phyloP scores from a whole-genome alignment of 495 filamentous ascomycete genomes.

The Cercophora sp. region DNA sequence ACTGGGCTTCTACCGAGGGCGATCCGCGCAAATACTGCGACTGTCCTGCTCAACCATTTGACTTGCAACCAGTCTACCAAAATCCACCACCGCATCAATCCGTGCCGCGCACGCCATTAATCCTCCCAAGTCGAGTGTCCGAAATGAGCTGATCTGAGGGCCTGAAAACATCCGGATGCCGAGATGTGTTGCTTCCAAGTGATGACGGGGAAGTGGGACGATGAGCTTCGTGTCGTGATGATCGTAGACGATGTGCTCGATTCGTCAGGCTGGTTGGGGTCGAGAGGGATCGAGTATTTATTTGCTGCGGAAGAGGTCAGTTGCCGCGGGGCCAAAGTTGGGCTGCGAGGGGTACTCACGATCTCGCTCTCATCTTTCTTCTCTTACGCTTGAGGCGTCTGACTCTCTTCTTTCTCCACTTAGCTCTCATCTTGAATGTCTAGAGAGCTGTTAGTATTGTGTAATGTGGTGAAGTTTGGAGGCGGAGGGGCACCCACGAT shows the following conservation, averaged over 20 bases:
- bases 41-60: slow-evolving; percentile 26
- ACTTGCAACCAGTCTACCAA: slow-evolving; percentile 27
- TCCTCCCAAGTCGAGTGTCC: too few relatives aligned
- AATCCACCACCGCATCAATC: slow-evolving; percentile 20
- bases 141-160: slow-evolving; percentile 1
- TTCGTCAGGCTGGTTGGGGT: slow-evolving; percentile 30
- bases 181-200: slow-evolving; percentile 14
- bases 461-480: neutral
- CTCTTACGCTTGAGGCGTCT: slow-evolving; percentile 97
- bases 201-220: slow-evolving; percentile 17
- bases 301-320: slow-evolving; percentile 55
- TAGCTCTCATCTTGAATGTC: slow-evolving; percentile 84
- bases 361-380: slow-evolving; percentile 95
- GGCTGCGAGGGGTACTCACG: slow-evolving; percentile 52
- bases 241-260: slow-evolving; percentile 14
- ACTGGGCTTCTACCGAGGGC: slow-evolving; percentile 19
- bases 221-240: slow-evolving; percentile 15
- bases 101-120: slow-evolving; percentile 14
- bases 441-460: slow-evolving; percentile 14
- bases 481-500: neutral
- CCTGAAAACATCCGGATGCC: slow-evolving; percentile 12
- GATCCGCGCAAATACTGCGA: slow-evolving; percentile 18
- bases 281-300: slow-evolving; percentile 53
- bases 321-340: slow-evolving; percentile 12
- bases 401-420: slow-evolving; percentile 99